Base-by-base conservation (phyloP, 805 yeast species). In the Dipodascus geniculatus region DNA sequence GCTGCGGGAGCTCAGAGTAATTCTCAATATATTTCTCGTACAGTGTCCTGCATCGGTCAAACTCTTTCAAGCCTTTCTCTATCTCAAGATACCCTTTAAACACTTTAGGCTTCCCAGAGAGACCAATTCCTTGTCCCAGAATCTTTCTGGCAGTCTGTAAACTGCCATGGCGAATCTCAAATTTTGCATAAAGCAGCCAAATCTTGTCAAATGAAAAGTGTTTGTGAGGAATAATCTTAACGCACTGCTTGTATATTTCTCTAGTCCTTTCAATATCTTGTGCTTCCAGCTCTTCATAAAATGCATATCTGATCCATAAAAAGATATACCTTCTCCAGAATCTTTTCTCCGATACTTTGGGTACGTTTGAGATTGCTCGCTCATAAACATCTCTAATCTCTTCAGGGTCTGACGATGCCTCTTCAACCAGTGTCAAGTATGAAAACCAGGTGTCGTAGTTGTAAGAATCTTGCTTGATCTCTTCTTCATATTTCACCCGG, bases 361-460 rank as follows among this genome's bases (percentile, higher is more conserved):
- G 87, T 0, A 58, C 58, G 2, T 62, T 55, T 0, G 65, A 54
- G 2, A 80, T 62, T 0, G 87, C 79, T 8, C 70, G 60, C 52
- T 76, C 78, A 58, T 74, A 77, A 9, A 68, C 65, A 1, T 70
- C 69, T 22, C 71, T 58, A 16, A 67, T 56, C 1, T 61, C 68
- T 0, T 61, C 68, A 0, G 67, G 62, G 20, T 60, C 62, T 22
- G 62, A 55, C 11, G 61, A 58, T 19, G 71, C 60, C 22, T 74
- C 72, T 51, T 76, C 76, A 11, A 81, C 60, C 22, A 87, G 63
- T 11, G 76, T 72, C 1, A 87, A 55, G 61, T 82, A 82, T 0
- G 78, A 64, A 91, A 96, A 89, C 97, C 98, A 90, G 0, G 81
- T 69, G 61, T 85, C 93, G 65, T 80, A 82, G 67, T 87, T 86